Evolutionary conservation across 2,329 filamentous ascomycete genomes (phyloP).

Genomic region (Nigrospora oryzae): DNA sequence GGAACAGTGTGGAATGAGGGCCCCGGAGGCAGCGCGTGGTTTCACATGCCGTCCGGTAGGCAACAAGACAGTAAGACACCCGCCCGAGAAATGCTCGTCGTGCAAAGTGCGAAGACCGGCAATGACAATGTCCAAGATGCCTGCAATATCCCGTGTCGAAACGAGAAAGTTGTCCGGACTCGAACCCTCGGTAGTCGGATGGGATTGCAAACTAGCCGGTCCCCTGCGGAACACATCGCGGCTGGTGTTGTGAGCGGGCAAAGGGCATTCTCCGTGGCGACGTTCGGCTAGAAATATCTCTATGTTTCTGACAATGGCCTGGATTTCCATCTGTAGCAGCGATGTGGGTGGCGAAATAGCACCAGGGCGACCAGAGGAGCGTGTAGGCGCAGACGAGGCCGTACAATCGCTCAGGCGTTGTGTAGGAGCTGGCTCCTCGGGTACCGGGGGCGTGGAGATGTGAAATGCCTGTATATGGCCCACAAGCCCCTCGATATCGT

Average conservation of each 20-base stretch:
- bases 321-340: slow-evolving; percentile 3
- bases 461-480: too few species aligned
- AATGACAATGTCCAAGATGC: slow-evolving; percentile 20
- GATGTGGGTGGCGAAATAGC: too few species aligned
- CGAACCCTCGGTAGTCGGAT: neutral
- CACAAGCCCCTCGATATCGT: too few species aligned
- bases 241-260: too few species aligned
- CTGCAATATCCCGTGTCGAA: slow-evolving; percentile 15
- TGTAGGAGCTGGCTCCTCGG: slow-evolving; percentile 2
- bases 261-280: slow-evolving; percentile 5
- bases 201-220: too few species aligned
- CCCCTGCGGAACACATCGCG: too few species aligned
- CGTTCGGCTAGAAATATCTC: slow-evolving; percentile 14
- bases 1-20: slow-evolving; percentile 13
- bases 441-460: slow-evolving; percentile 4
- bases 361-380: neutral
- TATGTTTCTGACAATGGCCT: slow-evolving; percentile 15
- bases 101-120: slow-evolving; percentile 11
- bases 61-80: slow-evolving; percentile 13
- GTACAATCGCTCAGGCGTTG: neutral
- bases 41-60: slow-evolving; percentile 8
- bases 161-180: slow-evolving; percentile 11
- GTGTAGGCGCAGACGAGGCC: neutral
- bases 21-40: slow-evolving; percentile 8
- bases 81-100: slow-evolving; percentile 3